Evolutionary conservation across 2,329 filamentous ascomycete species (phyloP), one percentile per base, ranked within the genome.

Genomic region (Helminthosporium solani): DNA sequence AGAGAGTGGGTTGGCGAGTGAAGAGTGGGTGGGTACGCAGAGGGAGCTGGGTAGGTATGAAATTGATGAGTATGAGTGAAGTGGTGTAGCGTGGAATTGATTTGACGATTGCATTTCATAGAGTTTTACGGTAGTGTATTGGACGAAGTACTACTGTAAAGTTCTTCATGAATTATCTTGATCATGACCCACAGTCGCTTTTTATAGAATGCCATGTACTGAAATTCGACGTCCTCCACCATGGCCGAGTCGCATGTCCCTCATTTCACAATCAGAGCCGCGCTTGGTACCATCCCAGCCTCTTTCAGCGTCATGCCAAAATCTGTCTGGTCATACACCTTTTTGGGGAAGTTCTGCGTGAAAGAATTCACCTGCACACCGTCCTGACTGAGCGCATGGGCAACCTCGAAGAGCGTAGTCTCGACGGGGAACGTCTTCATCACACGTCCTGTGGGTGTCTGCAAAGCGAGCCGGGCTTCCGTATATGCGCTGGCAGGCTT

Each of bases 241-340:
- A 25, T 25, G 23, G 28, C 28, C 28, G 6, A 31, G 6, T 21
- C 18, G 16, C 5, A n/a, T 7, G 21, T 15, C 9, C 19, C 27
- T 36, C 42, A 64, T 63, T 75, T 72, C 44, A 95, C 83, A 60
- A 95, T 84, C 58, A 99, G 75, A 37, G 89, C 91, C n/a, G 91
- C 90, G 52, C 89, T 96, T 5, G 94, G 94, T 3, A 92, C 85
- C 50, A 96, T 73, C 0, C 91, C 92, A 14, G 92, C 87, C 72
- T 99, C 94, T 74, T 95, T 95, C 45, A 99, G 73, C 4, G 91
- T 94, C 79, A 94, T 86, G 28, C 88, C 88, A 63, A 96, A 90
- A 67, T 95, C 94, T 57, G 53, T 77, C 68, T 16, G 64, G 52
- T 79, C 73, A 54, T 87, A 97, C 0, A 83, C 82, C 77, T 96